Conservation (phyloP, 345 rosid species). For the Lepidium didymum region DNA sequence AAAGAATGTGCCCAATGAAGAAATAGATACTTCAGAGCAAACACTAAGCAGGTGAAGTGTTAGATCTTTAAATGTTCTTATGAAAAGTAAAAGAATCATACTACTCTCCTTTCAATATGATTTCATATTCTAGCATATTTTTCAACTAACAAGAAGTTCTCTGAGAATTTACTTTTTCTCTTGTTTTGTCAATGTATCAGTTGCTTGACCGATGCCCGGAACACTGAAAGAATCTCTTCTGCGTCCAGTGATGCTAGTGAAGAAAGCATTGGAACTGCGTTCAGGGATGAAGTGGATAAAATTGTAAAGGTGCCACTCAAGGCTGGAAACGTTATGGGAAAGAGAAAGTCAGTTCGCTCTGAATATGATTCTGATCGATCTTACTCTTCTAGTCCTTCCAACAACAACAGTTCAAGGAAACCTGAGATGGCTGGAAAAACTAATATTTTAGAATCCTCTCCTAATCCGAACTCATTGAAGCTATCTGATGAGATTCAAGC, state of each 20-base stretch:
- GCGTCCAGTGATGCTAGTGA: conserved; percentile 36
- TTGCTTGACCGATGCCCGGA: conserved; percentile 39
- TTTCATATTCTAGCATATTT: not conserved
- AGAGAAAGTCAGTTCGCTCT: conserved; percentile 53
- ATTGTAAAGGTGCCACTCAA: conserved; percentile 18
- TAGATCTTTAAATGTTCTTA: not conserved
- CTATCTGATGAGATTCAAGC: conserved; percentile 79
- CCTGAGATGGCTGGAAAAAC: conserved; percentile 22
- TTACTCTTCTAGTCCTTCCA: conserved; percentile 36
- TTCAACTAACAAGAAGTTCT: not conserved
- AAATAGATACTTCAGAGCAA: conserved; percentile 30
- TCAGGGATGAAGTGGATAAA: conserved; percentile 13
- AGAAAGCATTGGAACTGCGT: conserved; percentile 23
- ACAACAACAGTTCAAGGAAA: conserved; percentile 20
- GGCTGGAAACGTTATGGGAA: conserved; percentile 29
- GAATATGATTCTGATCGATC: conserved; percentile 39
- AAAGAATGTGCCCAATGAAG: conserved; percentile 30
- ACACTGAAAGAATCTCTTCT: conserved; percentile 25
- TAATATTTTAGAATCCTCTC: conserved; percentile 31
- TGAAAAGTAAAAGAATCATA: not conserved
- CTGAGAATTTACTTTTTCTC: not conserved
- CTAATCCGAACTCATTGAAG: conserved; percentile 52
- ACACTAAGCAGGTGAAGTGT: conserved; percentile 57
- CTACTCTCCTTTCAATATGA: not conserved
- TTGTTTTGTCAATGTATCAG: conserved; percentile 23